Evolutionary conservation across 2,329 filamentous ascomycete genomes (phyloP), one percentile per base, ranked within the genome.

Genomic region (Clonostachys sp.): DNA sequence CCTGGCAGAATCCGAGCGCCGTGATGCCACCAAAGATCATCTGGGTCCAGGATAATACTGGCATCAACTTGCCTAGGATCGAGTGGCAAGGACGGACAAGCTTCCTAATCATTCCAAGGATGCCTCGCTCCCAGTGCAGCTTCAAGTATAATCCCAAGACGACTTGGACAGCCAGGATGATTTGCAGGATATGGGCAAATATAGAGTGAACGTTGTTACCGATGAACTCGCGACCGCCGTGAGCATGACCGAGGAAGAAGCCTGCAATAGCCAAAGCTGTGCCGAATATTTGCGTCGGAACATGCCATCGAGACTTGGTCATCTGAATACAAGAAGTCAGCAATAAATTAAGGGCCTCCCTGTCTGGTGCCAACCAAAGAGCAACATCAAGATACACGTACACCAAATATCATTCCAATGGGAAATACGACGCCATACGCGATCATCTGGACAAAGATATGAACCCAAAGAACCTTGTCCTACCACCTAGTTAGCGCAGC

Each of bases 1-100:
- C 90, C 55, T 90, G 87, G 66, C 94, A 99, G 73, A 96, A 97
- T 18, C 94, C 94, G 48, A 96, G 75, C 5, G 88, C 78, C 0
- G 92, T 92, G 60, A 99, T 96, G 38, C 91, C 94, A 45, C 94
- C 94, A 66, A 99, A 96, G 7, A 99, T 64, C 84, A 99, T 95
- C 72, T 99, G 94, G 6, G 85, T 78, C 94, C 94, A 99, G 24
- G 87, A 81, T 2, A 91, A 76, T 4, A 97, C 70, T 2, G 94
- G 94, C 75, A 99, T 87, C 2, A 82, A 70, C 68, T 96, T 96
- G 55, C 94, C 94, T 38, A 95, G 68, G 48, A 96, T 66, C 18
- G 88, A 86, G 64, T 99, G 94, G 24, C 77, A 77, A 13, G 83
- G 71, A 7, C 92, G 86, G 42, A 92, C 75, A 45, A 84, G 72